Base-by-base conservation (phyloP, 148 eudicot genomes). In the Heliamphora exappendiculata region DNA sequence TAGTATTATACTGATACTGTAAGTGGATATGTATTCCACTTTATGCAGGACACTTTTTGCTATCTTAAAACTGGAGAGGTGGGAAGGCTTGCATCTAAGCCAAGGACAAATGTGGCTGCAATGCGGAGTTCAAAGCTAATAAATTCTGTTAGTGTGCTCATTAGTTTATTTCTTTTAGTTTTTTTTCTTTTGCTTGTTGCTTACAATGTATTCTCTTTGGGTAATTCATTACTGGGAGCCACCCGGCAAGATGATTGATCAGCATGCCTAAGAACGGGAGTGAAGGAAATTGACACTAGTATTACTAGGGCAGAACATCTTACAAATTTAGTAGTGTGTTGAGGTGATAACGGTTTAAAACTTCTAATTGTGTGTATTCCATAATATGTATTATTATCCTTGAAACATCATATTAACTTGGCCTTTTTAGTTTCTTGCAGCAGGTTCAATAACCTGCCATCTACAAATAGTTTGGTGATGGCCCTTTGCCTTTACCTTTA, bases 1-100 rank as follows among this genome's bases (percentile, higher is more conserved):
- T 87, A 86, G 94, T 85, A 80, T 79, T 90, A 87, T 74, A 82
- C 76, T 33, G 94, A 88, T 79, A 91, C 89, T 74, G 85, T 60
- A 68, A 78, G 82, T 72, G 86, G 89, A 63, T 84, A 86, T 34
- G 62, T 83, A 63, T 88, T 90, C 75, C 89, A 86, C 62, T 88
- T 89, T 41, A 57, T 88, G 69, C 85, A 86, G 81, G 89, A 83
- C 73, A 78, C 76, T 33, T 81, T 82, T 29, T 87, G 86, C 1
- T 85, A 84, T 78, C 86, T 88, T 73, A 67, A 82, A 67, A 82
- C 86, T 71, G 90, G 90, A 54, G 81, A 83, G 53, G 55, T 83
- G 74, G 85, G 84, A 78, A 80, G 80, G 72, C 83, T 70, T 76
- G 87, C 85, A 69, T 74, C 77, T 50, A 87, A 84, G 83, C 80